Evolutionary conservation across 1,284 basidiomycete species (phyloP), one percentile per base, ranked within the genome.

Genomic region (Puccinia hordei): DNA sequence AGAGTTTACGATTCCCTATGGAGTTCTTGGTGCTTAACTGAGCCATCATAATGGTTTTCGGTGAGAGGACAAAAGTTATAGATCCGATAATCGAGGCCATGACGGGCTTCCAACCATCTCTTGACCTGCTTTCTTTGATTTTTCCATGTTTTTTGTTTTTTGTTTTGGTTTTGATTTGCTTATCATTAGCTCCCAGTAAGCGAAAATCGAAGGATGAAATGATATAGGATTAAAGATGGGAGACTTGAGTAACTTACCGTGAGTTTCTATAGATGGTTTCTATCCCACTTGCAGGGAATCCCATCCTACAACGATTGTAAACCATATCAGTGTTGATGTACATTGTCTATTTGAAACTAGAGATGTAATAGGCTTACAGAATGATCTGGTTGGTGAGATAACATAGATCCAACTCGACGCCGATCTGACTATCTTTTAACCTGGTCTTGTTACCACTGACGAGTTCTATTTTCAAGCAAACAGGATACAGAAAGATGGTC

Each of bases 401-500:
- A 80, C 82, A 83, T 24, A 85, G 82, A 71, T 85, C 84, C 53
- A 85, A 82, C 30, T 84, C 84, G 27, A 83, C 72, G 19, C 82
- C 81, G 33, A 84, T 82, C 19, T 82, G 30, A 27, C 81, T 81
- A 41, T 84, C 83, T 33, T 83, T 74, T 71, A 83, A 82, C 81
- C 84, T 82, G 10, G 83, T 82, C 82, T 85, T 84, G 73, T 83
- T 82, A 73, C 84, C 84, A 55, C 83, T 83, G n/a, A 85, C 83
- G 81, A 85, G 81, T 33, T 83, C 82, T 51, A 12, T 41, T 12
- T 12, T 4, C n/a, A n/a, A n/a, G 41, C 41, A 44, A 44, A 44
- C 8, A 8, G 13, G 8, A 44, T 44, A 8, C 41, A 44, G 13
- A 44, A 44, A 19, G 30, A 59, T 9, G 19, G 22, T 59, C 30